Evolutionary conservation across 495 filamentous ascomycete species (phyloP), one percentile per base, ranked within the genome.

Genomic region (Daldinia decipiens): DNA sequence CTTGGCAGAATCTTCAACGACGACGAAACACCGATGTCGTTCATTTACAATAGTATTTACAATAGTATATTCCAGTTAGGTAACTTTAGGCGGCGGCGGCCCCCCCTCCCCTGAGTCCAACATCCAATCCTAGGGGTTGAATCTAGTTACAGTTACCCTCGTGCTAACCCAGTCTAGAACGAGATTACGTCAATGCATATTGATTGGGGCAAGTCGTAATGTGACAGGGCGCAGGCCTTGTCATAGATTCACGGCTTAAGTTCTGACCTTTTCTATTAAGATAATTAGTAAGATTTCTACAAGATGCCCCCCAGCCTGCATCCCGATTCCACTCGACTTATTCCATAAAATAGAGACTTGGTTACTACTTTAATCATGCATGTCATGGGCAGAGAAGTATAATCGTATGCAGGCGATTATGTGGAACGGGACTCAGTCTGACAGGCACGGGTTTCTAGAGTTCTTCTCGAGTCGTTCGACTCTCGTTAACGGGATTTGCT

Each of bases 101-200:
- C n/a, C 36, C 54, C 55, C 39, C 34, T 40, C 36, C 38, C 60
- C 55, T 0, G 61, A 67, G 17, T 36, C 57, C 17, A 39, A 45
- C 9, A 52, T 61, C 70, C 54, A 69, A 73, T 62, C 61, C 58
- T 69, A 36, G 65, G 51, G 58, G 13, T 55, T 36, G 27, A 59
- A 58, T 65, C 52, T 39, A 59, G 21, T 31, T 56, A 17, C 45
- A 59, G 21, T 31, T 56, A 17, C 45, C 45, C 45, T 52, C 59
- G 54, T 67, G 54, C 59, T 58, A 59, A 68, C 43, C 65, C 45
- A 51, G 55, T 73, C 65, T 65, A 65, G 70, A 69, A 65, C 65
- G 50, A 53, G 24, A 62, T 73, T 73, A 73, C 70, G 70, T 73
- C 70, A 73, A 73, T 32, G n/a, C n/a, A n/a, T n/a, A 19, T 12